A percentile compares a stretch with the other conserved stretches of the same genome.
phyloP scores from a whole-genome alignment of 768 basidiomycete species.

The Pleurotus eryngii region DNA sequence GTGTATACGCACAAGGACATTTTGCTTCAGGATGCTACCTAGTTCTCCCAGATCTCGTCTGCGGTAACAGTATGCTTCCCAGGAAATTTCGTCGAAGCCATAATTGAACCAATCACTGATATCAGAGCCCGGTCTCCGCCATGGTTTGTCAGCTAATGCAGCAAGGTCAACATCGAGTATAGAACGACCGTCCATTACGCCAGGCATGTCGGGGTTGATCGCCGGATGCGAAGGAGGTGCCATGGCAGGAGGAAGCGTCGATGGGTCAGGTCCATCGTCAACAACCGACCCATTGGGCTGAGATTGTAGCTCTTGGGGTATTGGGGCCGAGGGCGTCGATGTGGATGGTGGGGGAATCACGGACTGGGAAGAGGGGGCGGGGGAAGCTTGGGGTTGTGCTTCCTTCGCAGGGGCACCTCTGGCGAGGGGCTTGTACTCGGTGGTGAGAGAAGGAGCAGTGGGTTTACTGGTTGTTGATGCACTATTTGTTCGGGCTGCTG shows the following conservation, averaged over 20 bases:
- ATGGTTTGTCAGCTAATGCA: conserved; percentile 77
- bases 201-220: conserved; percentile 66
- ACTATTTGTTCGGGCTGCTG: conserved; percentile 27
- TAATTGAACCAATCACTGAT: conserved; percentile 99
- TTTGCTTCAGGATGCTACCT: conserved; percentile 75
- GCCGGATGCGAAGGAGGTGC: conserved; percentile 80
- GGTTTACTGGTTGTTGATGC: conserved; percentile 32
- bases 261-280: conserved; percentile 60
- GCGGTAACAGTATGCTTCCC: conserved; percentile 89
- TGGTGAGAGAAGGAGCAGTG: conserved; percentile 62
- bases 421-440: conserved; percentile 77
- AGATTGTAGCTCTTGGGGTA: conserved; percentile 9
- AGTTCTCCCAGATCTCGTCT: conserved; percentile 78
- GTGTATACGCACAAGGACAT: conserved; percentile 63
- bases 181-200: conserved; percentile 68
- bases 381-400: conserved; percentile 13
- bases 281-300: conserved; percentile 16
- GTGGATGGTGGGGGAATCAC: conserved; percentile 10
- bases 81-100: conserved; percentile 95
- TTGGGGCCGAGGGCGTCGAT: conserved; percentile 11
- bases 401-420: conserved; percentile 44
- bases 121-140: conserved; percentile 90
- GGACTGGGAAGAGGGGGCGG: conserved; percentile 17
- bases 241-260: conserved; percentile 57
- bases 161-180: conserved; percentile 83